Base-by-base conservation (phyloP, 805 yeast species). In the Metschnikowia proteae region DNA sequence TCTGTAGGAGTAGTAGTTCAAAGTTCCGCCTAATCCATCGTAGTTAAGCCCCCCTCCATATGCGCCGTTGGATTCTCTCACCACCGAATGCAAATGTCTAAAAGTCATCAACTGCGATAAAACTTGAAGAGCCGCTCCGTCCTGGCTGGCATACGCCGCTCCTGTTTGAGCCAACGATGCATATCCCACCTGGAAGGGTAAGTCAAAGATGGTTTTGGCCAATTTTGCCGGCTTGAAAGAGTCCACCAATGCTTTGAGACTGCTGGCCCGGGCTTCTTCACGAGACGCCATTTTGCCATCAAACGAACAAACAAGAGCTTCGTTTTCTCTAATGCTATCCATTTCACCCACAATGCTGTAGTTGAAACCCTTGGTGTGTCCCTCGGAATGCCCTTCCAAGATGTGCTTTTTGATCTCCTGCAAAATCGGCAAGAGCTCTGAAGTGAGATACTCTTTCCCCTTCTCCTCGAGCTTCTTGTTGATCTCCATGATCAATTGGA, bases 31-130 rank as follows among this genome's bases (percentile, higher is more conserved):
- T 23, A 88, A 63, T 0, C 92, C 89, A 62, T 84, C 87, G 64
- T 84, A 94, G 6, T 79, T 70, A 4, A 96, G 86, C 3, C 99
- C 99, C 5, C 96, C 98, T 6, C 99, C 99, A 62, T 94, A 94
- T 0, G 99, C 99, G 50, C 99, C 99, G 49, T 96, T 96, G 60
- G 92, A 82, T 62, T 94, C 99, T 56, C 99, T 80, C 34, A 94
- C 82, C 54, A 90, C 96, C 9, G 88, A 80, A 65, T 94, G 99
- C 43, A 94, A 71, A 56, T 87, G 81, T 60, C 86, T 88, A 67
- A 85, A 91, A 0, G 96, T 84, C 56, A 90, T 65, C 49, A 94
- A 64, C 57, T 86, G 91, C 1, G 97, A 78, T 41, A 94, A 73
- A 0, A 94, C 81, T 65, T 88, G 96, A 38, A 94, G 75, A 1